phyloP scores from a whole-genome alignment of 2,329 filamentous ascomycete species.

The Parafenestella ontariensis region DNA sequence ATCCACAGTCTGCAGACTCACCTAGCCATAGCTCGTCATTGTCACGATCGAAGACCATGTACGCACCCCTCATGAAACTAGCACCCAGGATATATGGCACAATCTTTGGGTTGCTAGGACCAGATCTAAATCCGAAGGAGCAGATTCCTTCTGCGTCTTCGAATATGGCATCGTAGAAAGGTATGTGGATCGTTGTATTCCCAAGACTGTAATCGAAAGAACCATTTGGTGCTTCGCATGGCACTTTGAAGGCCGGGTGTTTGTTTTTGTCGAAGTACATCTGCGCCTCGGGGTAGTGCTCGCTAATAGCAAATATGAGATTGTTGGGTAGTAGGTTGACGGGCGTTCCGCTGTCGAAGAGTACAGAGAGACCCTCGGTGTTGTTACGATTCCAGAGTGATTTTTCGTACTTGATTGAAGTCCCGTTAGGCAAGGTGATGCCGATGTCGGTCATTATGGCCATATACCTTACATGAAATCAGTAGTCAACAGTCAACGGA shows the following conservation, averaged over 20 bases:
- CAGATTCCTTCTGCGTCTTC: neutral
- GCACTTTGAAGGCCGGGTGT: neutral
- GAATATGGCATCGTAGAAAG: neutral
- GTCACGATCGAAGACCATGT: conserved; percentile 9
- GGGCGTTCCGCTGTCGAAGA: too few species aligned
- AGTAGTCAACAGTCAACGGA: too few species aligned
- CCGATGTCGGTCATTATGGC: too few species aligned
- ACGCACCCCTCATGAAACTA: conserved; percentile 3
- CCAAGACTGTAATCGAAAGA: conserved; percentile 3
- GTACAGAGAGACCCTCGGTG: too few species aligned
- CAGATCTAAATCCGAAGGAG: neutral
- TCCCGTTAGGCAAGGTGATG: too few species aligned
- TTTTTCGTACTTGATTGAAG: too few species aligned
- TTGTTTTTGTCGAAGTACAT: neutral
- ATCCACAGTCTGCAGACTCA: conserved; percentile 6
- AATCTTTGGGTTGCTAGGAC: neutral
- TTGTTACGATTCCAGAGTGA: too few species aligned
- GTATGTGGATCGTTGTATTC: neutral
- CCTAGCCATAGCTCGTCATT: conserved; percentile 5
- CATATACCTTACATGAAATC: too few species aligned
- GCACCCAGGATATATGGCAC: neutral
- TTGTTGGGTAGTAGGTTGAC: too few species aligned
- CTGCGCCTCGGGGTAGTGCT: conserved; percentile 1
- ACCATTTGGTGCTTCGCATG: conserved; percentile 2
- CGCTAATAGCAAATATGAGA: conserved; percentile 1